phyloP scores from a whole-genome alignment of 2,329 filamentous ascomycete genomes.

The Orbilia ellipsospora region DNA sequence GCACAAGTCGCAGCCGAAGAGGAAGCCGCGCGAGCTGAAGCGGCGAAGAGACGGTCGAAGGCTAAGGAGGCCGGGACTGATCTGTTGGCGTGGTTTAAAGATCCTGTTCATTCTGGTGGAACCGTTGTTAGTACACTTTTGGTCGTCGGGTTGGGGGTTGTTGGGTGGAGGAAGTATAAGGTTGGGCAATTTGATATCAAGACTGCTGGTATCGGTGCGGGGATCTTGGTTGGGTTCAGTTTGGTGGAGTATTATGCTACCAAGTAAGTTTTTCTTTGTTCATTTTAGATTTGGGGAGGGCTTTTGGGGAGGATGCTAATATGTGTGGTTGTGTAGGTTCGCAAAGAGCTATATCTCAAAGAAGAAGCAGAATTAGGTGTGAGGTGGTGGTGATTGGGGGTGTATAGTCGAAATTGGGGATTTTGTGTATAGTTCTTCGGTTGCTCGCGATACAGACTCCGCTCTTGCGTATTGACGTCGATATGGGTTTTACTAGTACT shows the following conservation, averaged over 20 bases:
- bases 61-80: conserved; percentile 54
- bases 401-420: neutral
- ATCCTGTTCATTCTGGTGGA: conserved; percentile 29
- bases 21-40: conserved; percentile 27
- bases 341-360: conserved; percentile 33
- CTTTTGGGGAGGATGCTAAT: conserved; percentile 17
- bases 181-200: conserved; percentile 37
- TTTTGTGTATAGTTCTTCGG: neutral
- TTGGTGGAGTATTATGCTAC: conserved; percentile 50
- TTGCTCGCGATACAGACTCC: neutral
- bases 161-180: conserved; percentile 36
- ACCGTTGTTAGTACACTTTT: conserved; percentile 32
- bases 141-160: conserved; percentile 33
- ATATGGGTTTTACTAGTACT: neutral
- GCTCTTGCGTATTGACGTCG: conserved; percentile 1
- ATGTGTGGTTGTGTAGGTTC: conserved; percentile 14
- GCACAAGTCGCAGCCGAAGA: conserved; percentile 38
- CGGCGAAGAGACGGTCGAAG: conserved; percentile 15
- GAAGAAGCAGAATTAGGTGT: conserved; percentile 43
- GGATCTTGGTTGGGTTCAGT: conserved; percentile 45
- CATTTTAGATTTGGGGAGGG: neutral
- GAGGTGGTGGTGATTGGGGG: neutral
- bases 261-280: conserved; percentile 28
- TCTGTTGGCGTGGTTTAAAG: conserved; percentile 58
- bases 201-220: conserved; percentile 41